Evolutionary conservation across 352 stramenopile species (phyloP).

Genomic region (Phytophthora rubi): DNA sequence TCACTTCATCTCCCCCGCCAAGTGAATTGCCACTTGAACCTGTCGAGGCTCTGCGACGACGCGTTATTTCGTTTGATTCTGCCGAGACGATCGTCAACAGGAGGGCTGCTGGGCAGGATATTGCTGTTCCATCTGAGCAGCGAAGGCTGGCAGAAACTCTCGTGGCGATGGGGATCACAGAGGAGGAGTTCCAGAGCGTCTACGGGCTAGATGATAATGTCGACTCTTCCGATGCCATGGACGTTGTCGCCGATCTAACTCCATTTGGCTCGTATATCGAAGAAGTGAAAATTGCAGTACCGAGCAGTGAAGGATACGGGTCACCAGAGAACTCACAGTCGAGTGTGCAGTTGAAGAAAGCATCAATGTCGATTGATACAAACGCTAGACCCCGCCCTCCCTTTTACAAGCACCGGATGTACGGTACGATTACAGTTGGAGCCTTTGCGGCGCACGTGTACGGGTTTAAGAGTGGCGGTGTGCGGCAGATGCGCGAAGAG

Average conservation of each 20-base stretch:
- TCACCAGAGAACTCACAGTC: conserved; percentile 4
- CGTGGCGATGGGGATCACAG: conserved; percentile 67
- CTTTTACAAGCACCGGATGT: conserved; percentile 72
- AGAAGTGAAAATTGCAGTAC: conserved; percentile 20
- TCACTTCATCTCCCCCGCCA: not conserved
- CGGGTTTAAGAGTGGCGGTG: conserved; percentile 77
- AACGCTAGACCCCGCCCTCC: conserved; percentile 26
- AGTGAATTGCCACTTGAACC: conserved; percentile 52
- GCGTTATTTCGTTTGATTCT: conserved; percentile 82
- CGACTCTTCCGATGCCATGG: conserved; percentile 20
- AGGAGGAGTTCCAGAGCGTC: conserved; percentile 49
- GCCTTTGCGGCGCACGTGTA: conserved; percentile 88
- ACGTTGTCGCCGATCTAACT: conserved; percentile 19
- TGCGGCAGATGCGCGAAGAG: conserved; percentile 78
- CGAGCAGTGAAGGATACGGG: conserved; percentile 3
- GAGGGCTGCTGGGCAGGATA: conserved; percentile 42
- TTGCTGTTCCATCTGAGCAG: conserved; percentile 59
- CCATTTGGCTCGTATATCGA: conserved; percentile 16
- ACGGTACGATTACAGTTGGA: conserved; percentile 81
- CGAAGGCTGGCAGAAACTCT: conserved; percentile 78
- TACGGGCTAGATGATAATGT: conserved; percentile 35
- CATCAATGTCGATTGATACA: conserved; percentile 27
- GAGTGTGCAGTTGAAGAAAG: conserved; percentile 13
- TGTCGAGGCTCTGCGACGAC: conserved; percentile 62
- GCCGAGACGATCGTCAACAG: conserved; percentile 79